A percentile compares a stretch with the other conserved stretches of the same genome.
These are phyloP conservation scores for Fusarium sp. DNA, from an alignment of 2,329 filamentous ascomycete species.

Conservation along the genomic window DNA sequence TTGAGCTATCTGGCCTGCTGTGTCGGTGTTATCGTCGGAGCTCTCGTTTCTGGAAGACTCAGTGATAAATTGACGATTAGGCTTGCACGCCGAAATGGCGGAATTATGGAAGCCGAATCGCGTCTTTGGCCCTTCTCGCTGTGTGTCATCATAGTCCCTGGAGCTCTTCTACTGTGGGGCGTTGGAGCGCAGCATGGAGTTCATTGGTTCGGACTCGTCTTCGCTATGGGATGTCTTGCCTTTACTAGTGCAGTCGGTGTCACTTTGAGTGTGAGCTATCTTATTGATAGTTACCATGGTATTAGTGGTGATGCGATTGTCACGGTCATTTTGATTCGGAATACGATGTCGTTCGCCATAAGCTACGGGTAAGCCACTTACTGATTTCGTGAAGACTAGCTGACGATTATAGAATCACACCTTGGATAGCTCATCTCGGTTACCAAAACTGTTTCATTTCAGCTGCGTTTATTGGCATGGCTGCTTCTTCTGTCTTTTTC, in stretches of 20 bases:
- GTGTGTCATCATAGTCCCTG: constrained; percentile 31
- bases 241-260: too few relatives aligned
- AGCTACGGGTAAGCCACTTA: constrained; percentile 46
- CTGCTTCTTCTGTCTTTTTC: constrained; percentile 49
- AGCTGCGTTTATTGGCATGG: constrained; percentile 57
- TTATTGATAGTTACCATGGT: constrained; percentile 54
- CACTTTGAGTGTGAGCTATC: too few relatives aligned
- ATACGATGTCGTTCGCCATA: constrained; percentile 56
- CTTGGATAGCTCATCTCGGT: constrained; percentile 59
- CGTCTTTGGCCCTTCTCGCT: constrained; percentile 57
- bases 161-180: constrained; percentile 37
- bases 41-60: too few relatives aligned
- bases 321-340: constrained; percentile 57
- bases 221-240: constrained; percentile 51
- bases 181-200: constrained; percentile 54
- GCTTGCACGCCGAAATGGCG: constrained; percentile 57
- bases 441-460: constrained; percentile 60
- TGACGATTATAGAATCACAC: constrained; percentile 57
- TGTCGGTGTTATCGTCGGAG: too few relatives aligned
- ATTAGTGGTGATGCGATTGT: constrained; percentile 57
- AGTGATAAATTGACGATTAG: too few relatives aligned
- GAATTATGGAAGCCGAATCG: constrained; percentile 59
- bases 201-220: constrained; percentile 59
- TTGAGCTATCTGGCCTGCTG: too few relatives aligned
- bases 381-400: too few relatives aligned